Conservation (phyloP, 441 rosid species). For the Manihot esculenta region DNA sequence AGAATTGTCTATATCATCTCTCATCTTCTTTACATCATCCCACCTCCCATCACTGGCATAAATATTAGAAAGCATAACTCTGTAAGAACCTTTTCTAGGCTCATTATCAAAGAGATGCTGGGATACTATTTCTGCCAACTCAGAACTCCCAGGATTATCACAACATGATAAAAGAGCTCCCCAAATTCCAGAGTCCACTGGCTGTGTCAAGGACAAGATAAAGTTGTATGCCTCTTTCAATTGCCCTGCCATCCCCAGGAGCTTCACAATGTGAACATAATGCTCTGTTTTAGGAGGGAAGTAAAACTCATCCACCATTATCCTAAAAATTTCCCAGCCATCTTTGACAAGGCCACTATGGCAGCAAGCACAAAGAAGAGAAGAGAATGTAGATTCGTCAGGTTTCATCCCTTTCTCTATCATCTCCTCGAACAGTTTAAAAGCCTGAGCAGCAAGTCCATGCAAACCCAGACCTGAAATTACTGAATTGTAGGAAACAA, state of each 20-base stretch:
- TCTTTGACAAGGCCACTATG: slow-evolving; percentile 66
- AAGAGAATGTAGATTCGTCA: slow-evolving; percentile 68
- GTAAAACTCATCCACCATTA: slow-evolving; percentile 65
- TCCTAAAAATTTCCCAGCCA: slow-evolving; percentile 55
- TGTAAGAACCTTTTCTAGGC: slow-evolving; percentile 55
- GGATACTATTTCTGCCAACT: slow-evolving; percentile 65
- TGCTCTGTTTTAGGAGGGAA: slow-evolving; percentile 63
- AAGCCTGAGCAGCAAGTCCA: slow-evolving; percentile 62
- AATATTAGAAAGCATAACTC: slow-evolving; percentile 75
- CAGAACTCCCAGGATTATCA: slow-evolving; percentile 46
- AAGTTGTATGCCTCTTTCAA: slow-evolving; percentile 66
- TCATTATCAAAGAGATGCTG: slow-evolving; percentile 48
- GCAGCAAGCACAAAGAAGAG: slow-evolving; percentile 81
- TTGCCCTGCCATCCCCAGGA: slow-evolving; percentile 67
- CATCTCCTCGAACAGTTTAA: slow-evolving; percentile 56
- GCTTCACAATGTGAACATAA: slow-evolving; percentile 67
- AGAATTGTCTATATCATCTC: slow-evolving; percentile 39
- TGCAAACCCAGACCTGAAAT: slow-evolving; percentile 73
- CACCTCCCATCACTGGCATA: slow-evolving; percentile 79
- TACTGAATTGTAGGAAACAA: slow-evolving; percentile 63
- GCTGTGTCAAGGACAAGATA: slow-evolving; percentile 52
- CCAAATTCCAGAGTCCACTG: slow-evolving; percentile 75
- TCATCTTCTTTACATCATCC: slow-evolving; percentile 59
- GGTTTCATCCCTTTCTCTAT: slow-evolving; percentile 48
- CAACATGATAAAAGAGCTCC: slow-evolving; percentile 85